Conservation (phyloP, 2,329 filamentous ascomycete genomes). For the Fusarium annulatum region DNA sequence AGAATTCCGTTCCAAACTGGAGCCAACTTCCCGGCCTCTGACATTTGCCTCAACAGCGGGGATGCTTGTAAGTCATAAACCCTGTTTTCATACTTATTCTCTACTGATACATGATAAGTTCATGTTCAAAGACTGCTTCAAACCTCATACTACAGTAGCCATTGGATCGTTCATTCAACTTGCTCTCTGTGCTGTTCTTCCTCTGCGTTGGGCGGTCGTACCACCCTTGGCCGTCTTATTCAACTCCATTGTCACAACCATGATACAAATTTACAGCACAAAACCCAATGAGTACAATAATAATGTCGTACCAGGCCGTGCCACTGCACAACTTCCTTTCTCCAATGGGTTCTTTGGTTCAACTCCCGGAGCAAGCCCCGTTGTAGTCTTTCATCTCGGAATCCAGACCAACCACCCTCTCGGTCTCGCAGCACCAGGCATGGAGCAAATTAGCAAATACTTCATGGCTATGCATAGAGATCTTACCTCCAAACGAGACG, state of each 20-base stretch:
- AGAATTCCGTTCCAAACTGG: conserved; percentile 43
- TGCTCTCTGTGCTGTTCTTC: conserved; percentile 48
- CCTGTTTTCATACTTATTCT: not conserved
- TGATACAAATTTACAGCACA: conserved; percentile 38
- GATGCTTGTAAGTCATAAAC: conserved; percentile 34
- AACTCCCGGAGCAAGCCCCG: conserved; percentile 41
- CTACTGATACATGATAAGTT: conserved; percentile 21
- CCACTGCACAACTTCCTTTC: conserved; percentile 50
- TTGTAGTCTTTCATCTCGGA: conserved; percentile 60
- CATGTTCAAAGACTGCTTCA: conserved; percentile 50
- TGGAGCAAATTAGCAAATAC: conserved; percentile 50
- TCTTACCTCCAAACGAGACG: conserved; percentile 51
- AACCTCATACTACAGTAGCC: conserved; percentile 47
- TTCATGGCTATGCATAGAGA: conserved; percentile 54
- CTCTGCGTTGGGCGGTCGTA: conserved; percentile 50
- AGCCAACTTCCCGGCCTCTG: conserved; percentile 35
- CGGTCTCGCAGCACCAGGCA: conserved; percentile 59
- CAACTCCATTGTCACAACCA: conserved; percentile 47
- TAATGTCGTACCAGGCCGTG: conserved; percentile 48
- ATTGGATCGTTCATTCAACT: conserved; percentile 52
- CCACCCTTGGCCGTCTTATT: conserved; percentile 48
- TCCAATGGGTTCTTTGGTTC: conserved; percentile 45
- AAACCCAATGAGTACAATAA: conserved; percentile 37
- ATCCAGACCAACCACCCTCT: conserved; percentile 61
- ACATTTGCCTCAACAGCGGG: conserved; percentile 21